These are phyloP conservation scores for Myxozyma monticola DNA, from an alignment of 805 yeast genomes.

Conservation along the genomic window DNA sequence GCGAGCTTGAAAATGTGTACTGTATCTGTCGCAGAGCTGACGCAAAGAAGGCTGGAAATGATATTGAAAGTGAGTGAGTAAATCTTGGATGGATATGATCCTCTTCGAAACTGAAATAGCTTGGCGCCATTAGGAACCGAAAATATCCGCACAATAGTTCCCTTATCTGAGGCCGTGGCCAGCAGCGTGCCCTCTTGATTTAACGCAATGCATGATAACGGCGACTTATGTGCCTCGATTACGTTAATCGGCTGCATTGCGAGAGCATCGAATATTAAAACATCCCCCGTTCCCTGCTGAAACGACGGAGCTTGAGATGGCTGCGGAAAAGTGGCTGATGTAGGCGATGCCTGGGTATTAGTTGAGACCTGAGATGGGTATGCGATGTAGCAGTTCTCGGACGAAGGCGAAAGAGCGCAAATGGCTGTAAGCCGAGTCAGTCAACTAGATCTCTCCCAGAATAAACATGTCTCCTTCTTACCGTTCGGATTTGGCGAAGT, in stretches of 20 bases:
- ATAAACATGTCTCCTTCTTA: conserved; percentile 2
- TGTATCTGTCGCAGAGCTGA: conserved; percentile 85
- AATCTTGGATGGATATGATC: conserved; percentile 80
- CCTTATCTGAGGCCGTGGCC: conserved; percentile 88
- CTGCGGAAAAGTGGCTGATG: conserved; percentile 24
- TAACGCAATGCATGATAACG: conserved; percentile 64
- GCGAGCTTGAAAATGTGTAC: conserved; percentile 86
- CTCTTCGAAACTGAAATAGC: conserved; percentile 75
- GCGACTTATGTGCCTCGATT: conserved; percentile 82
- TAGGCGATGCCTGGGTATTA: conserved; percentile 19
- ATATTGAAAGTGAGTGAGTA: conserved; percentile 73
- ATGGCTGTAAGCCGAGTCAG: conserved; percentile 36
- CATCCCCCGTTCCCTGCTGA: conserved; percentile 52
- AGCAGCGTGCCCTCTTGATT: conserved; percentile 75
- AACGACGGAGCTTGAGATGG: conserved; percentile 14
- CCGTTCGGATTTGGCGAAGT: conserved; percentile 49
- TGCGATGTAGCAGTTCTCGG: conserved; percentile 52
- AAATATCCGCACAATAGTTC: conserved; percentile 85
- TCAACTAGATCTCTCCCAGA: neutral
- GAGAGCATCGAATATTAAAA: conserved; percentile 75
- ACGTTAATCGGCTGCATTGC: conserved; percentile 74
- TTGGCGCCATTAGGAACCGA: conserved; percentile 55
- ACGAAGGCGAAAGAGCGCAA: conserved; percentile 41
- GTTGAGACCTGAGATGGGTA: conserved; percentile 52
- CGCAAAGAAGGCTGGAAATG: conserved; percentile 71